Conservation (phyloP, 176 grass and related monocot genomes). For the Eragrostis nindensis region DNA sequence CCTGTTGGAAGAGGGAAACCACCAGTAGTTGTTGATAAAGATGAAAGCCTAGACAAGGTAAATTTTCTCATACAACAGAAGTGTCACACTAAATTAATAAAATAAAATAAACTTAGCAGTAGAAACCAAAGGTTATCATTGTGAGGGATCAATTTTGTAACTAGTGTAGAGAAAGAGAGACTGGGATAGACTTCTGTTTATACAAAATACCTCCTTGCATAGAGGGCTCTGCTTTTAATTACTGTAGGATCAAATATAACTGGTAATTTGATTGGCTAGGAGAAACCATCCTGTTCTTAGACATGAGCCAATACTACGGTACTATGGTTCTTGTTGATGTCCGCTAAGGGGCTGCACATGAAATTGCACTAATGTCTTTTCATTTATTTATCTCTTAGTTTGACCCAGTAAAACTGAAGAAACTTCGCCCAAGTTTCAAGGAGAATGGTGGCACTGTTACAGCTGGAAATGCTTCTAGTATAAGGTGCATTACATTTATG, state of each 20-base stretch:
- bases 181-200: not conserved
- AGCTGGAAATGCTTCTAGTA: conserved; percentile 92
- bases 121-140: too few relatives aligned
- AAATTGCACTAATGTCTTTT: not conserved
- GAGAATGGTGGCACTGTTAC: conserved; percentile 83
- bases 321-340: too few relatives aligned
- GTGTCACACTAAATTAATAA: too few relatives aligned
- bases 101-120: too few relatives aligned
- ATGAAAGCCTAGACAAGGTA: conserved; percentile 92
- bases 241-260: too few relatives aligned
- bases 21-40: conserved; percentile 66
- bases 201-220: not conserved
- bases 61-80: conserved; percentile 6
- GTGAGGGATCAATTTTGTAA: too few relatives aligned
- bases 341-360: not conserved
- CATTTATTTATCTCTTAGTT: conserved; percentile 50
- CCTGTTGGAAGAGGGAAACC: conserved; percentile 84
- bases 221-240: not conserved
- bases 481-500: not conserved
- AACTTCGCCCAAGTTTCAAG: conserved; percentile 97
- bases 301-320: not conserved
- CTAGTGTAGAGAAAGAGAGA: not conserved
- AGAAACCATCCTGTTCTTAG: not conserved
- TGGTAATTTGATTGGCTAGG: not conserved
- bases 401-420: conserved; percentile 85